phyloP scores from a whole-genome alignment of 331 rosid species.

The Dryas integrifolia region DNA sequence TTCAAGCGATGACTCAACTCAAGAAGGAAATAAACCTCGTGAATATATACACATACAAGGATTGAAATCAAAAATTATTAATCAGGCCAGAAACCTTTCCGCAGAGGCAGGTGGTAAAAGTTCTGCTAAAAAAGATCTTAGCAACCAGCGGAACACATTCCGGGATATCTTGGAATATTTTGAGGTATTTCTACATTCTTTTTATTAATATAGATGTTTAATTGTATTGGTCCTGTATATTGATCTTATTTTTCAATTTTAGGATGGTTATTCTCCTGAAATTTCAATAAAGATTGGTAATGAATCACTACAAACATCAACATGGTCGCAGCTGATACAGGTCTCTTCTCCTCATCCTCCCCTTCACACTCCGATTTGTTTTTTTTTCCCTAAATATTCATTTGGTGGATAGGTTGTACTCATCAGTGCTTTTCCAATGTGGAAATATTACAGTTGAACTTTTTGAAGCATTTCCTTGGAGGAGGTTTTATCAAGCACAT shows the following conservation, averaged over 20 bases:
- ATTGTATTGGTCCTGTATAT: constrained; percentile 6
- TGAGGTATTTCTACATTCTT: constrained; percentile 48
- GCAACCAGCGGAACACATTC: constrained; percentile 76
- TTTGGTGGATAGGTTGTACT: neutral
- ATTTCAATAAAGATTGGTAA: constrained; percentile 69
- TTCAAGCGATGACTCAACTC: constrained; percentile 37
- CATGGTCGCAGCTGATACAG: constrained; percentile 88
- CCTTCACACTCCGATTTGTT: neutral
- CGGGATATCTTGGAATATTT: constrained; percentile 70
- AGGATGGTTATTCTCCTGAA: constrained; percentile 79
- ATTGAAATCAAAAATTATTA: constrained; percentile 67
- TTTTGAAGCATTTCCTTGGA: constrained; percentile 78
- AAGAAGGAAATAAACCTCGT: constrained; percentile 53
- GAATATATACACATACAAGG: constrained; percentile 69
- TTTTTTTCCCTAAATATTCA: no score
- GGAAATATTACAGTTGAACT: constrained; percentile 57
- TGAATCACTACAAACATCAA: constrained; percentile 66
- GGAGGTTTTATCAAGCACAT: constrained; percentile 91
- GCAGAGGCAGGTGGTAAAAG: constrained; percentile 94
- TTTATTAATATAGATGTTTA: neutral
- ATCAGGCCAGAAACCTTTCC: constrained; percentile 71
- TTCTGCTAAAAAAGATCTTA: constrained; percentile 85
- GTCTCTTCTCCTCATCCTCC: constrained; percentile 32
- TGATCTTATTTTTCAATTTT: constrained; percentile 26
- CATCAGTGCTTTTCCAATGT: constrained; percentile 11